phyloP scores from a whole-genome alignment of 2,329 filamentous ascomycete genomes.

The Aspergillus unguis region DNA sequence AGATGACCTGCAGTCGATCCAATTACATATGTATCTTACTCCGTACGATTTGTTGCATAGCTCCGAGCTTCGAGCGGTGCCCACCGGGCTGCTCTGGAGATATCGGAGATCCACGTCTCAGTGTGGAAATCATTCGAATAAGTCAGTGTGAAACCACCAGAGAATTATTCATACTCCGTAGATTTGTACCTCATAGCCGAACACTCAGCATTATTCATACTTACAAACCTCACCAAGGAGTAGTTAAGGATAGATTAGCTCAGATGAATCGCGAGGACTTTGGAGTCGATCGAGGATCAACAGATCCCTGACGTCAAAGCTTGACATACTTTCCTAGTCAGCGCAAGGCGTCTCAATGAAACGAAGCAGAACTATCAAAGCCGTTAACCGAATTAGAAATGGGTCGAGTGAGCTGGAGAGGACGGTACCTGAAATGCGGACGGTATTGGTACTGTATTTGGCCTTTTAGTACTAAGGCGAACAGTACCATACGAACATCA shows the following conservation, averaged over 20 bases:
- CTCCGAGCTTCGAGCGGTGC: conserved; percentile 1
- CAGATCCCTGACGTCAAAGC: not conserved
- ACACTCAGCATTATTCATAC: too few relatives aligned
- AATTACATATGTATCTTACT: not conserved
- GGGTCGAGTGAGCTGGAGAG: not conserved
- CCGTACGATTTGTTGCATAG: not conserved
- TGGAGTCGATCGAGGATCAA: not conserved
- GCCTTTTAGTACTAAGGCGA: not conserved
- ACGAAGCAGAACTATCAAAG: not conserved
- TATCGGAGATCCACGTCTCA: conserved; percentile 9
- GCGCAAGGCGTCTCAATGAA: too few relatives aligned
- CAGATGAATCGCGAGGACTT: not conserved
- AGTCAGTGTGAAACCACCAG: conserved; percentile 7
- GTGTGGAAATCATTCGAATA: conserved; percentile 4
- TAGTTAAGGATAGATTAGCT: conserved; percentile 3
- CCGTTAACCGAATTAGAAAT: not conserved
- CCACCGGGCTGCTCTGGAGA: not conserved
- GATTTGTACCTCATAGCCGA: too few relatives aligned
- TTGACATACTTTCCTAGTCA: not conserved
- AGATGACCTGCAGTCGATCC: not conserved
- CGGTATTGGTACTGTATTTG: not conserved
- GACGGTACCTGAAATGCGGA: conserved; percentile 1
- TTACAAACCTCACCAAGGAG: not conserved
- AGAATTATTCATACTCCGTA: too few relatives aligned
- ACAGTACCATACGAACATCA: not conserved